Conservation (phyloP, 345 rosid genomes). For the Euphorbia peplus region DNA sequence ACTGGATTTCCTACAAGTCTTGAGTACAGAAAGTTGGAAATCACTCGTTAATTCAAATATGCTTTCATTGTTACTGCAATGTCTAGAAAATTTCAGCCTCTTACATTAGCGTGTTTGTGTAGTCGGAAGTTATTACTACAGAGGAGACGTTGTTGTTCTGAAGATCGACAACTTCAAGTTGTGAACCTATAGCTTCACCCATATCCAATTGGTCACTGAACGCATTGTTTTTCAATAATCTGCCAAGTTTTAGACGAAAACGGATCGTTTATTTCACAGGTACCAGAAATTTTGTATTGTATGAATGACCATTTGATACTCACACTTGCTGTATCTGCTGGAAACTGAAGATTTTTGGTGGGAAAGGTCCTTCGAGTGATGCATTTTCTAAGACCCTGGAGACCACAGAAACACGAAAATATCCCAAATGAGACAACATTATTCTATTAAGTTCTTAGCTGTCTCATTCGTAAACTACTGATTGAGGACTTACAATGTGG, state of each 20-base stretch:
- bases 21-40: slow-evolving; percentile 19
- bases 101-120: slow-evolving; percentile 62
- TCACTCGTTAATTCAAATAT: background rate
- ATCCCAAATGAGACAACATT: slow-evolving; percentile 4
- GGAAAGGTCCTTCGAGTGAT: slow-evolving; percentile 62
- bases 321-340: slow-evolving; percentile 85
- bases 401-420: slow-evolving; percentile 9
- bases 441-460: background rate
- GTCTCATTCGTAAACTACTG: slow-evolving; percentile 1
- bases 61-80: background rate
- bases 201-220: slow-evolving; percentile 58
- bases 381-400: slow-evolving; percentile 74
- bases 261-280: background rate
- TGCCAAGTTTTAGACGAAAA: slow-evolving; percentile 27
- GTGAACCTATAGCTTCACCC: slow-evolving; percentile 49
- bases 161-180: slow-evolving; percentile 66
- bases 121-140: slow-evolving; percentile 48
- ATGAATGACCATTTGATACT: no score
- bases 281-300: no score
- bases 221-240: slow-evolving; percentile 69
- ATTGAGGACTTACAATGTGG: slow-evolving; percentile 61
- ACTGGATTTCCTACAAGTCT: slow-evolving; percentile 92
- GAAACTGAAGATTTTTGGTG: slow-evolving; percentile 55
- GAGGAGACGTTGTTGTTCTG: slow-evolving; percentile 72
- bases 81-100: background rate